Base-by-base conservation (phyloP, 2,329 filamentous ascomycete species). In the Fusarium concolor region DNA sequence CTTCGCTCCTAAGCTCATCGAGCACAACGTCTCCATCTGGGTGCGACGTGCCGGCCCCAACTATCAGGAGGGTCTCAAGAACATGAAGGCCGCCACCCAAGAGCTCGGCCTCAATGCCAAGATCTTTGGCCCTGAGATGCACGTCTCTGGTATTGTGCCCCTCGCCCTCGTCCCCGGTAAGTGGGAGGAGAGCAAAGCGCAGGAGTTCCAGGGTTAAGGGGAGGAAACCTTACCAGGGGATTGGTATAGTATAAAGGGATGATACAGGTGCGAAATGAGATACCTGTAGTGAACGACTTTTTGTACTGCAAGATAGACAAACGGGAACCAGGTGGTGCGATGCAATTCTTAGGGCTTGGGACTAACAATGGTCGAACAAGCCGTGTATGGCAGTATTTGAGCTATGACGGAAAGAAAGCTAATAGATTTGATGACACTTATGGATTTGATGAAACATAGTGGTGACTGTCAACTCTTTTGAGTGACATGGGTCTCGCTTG, bases 51-150 rank as follows among this genome's bases (percentile, higher is more conserved):
- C 96, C 53, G 80, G 96, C 65, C 96, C 96, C 82, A 99, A 99
- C 88, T 99, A 97, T 89, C 96, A 99, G 84, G 96, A 99, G 85
- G 96, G 96, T 84, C 91, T 99, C 72, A 97, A 97, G 90, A 99
- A 98, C 89, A 97, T 99, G 89, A 98, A 98, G 89, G 88, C 90
- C 49, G 95, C 97, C 64, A 96, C 94, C 65, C 89, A 95, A 80
- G 96, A 99, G 86, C 89, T 99, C 62, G 92, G 93, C 74, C 88
- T 99, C 71, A 80, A 86, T 71, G 85, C 86, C 78, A 87, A 88
- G 81, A 86, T 89, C 76, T 89, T 88, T 68, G 87, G 87, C 55
- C 87, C 87, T 44, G 89, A 97, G 84, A 97, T 98, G 93, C 94
- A 98, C 84, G 95, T 99, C 76, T 95, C 91, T 52, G 96, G 96